Evolutionary conservation across 176 grass and related monocot species (phyloP).

Genomic region (Alloteropsis semialata): DNA sequence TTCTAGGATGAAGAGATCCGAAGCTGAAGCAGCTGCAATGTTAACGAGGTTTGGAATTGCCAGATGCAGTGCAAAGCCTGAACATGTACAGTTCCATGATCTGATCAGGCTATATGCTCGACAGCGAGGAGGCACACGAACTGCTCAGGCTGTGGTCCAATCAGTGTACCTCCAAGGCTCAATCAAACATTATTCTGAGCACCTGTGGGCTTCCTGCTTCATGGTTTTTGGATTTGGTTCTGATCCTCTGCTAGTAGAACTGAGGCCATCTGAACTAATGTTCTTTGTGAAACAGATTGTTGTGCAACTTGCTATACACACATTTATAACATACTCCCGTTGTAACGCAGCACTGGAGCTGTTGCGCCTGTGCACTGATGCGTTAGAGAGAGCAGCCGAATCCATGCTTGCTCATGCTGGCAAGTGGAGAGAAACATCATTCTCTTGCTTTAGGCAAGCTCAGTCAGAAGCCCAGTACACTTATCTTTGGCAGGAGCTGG

Average conservation of each 20-base stretch:
- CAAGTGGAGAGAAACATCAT: slow-evolving; percentile 67
- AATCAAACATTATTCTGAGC: slow-evolving; percentile 66
- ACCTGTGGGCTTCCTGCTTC: slow-evolving; percentile 91
- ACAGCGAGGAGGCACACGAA: slow-evolving; percentile 52
- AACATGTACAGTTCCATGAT: slow-evolving; percentile 79
- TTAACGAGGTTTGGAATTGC: slow-evolving; percentile 91
- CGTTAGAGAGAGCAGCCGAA: slow-evolving; percentile 73
- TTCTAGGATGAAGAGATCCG: slow-evolving; percentile 74
- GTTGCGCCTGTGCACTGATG: slow-evolving; percentile 69
- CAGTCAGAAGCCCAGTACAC: slow-evolving; percentile 55
- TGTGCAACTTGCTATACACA: slow-evolving; percentile 83
- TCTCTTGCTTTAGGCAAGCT: slow-evolving; percentile 55
- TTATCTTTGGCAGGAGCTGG: slow-evolving; percentile 89
- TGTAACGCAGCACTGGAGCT: slow-evolving; percentile 79
- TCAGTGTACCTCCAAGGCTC: slow-evolving; percentile 86
- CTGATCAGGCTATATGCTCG: slow-evolving; percentile 82
- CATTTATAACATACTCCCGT: slow-evolving; percentile 81
- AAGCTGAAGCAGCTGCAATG: slow-evolving; percentile 90
- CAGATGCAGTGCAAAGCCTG: slow-evolving; percentile 57
- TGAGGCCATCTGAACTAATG: slow-evolving; percentile 68
- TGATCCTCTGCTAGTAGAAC: slow-evolving; percentile 70
- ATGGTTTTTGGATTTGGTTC: slow-evolving; percentile 80
- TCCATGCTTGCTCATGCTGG: slow-evolving; percentile 72
- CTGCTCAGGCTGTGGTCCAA: slow-evolving; percentile 66
- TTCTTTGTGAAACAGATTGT: slow-evolving; percentile 79